Conservation (phyloP, 768 basidiomycete species). For the Phaffia australis region DNA sequence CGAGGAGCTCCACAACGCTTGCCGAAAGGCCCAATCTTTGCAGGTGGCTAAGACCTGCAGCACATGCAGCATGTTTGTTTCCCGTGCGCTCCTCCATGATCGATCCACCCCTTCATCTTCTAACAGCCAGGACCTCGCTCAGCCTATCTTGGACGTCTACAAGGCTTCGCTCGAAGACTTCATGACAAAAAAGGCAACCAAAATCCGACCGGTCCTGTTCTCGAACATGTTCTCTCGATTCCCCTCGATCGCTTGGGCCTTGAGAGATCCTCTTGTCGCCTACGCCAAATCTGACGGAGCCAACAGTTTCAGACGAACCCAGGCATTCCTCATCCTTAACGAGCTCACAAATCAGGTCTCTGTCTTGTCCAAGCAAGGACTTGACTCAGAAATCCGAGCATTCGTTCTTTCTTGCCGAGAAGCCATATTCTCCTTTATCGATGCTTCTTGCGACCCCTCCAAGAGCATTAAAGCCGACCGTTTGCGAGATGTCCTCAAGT, state of each 20-base stretch:
- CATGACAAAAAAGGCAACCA: slow-evolving; percentile 66
- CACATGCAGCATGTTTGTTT: slow-evolving; percentile 59
- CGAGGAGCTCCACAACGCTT: slow-evolving; percentile 58
- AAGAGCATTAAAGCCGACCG: slow-evolving; percentile 49
- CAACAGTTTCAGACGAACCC: slow-evolving; percentile 65
- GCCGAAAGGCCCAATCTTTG: slow-evolving; percentile 53
- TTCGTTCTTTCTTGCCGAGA: slow-evolving; percentile 49
- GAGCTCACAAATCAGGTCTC: slow-evolving; percentile 51
- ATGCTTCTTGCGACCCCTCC: slow-evolving; percentile 43
- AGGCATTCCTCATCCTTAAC: slow-evolving; percentile 63
- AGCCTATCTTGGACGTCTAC: slow-evolving; percentile 49
- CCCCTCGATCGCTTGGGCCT: slow-evolving; percentile 54
- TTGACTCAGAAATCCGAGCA: slow-evolving; percentile 41
- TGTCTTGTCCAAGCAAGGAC: slow-evolving; percentile 37
- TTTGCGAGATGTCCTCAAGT: slow-evolving; percentile 67
- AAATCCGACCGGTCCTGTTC: slow-evolving; percentile 63
- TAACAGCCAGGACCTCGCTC: slow-evolving; percentile 24
- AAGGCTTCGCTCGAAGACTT: slow-evolving; percentile 61
- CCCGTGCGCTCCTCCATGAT: slow-evolving; percentile 45
- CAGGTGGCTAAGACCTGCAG: slow-evolving; percentile 57
- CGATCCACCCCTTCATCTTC: slow-evolving; percentile 27
- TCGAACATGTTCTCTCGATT: slow-evolving; percentile 61
- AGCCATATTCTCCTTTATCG: slow-evolving; percentile 45
- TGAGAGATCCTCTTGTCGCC: slow-evolving; percentile 53
- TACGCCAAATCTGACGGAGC: slow-evolving; percentile 48